phyloP scores from a whole-genome alignment of 2,329 filamentous ascomycete species.

The Colletotrichum camelliae region DNA sequence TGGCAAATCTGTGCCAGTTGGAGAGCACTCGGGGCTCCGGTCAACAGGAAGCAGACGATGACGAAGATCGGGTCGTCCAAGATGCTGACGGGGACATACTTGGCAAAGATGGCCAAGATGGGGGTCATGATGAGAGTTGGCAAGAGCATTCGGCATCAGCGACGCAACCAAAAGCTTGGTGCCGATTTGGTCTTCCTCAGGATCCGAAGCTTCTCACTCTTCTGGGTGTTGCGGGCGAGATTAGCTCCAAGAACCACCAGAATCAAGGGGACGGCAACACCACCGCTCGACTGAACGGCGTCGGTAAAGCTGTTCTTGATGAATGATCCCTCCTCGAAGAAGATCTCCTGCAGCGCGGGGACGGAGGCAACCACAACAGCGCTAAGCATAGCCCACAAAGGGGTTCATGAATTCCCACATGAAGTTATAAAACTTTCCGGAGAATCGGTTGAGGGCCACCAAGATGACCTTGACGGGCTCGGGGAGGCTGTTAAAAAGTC shows the following conservation, averaged over 20 bases:
- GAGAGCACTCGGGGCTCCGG: constrained; percentile 89
- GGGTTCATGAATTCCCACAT: constrained; percentile 98
- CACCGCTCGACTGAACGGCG: constrained; percentile 82
- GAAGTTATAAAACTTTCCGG: constrained; percentile 62
- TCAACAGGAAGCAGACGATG: constrained; percentile 95
- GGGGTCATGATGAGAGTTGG: constrained; percentile 94
- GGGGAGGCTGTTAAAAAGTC: constrained; percentile 45
- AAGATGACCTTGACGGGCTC: constrained; percentile 42
- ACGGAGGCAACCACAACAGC: constrained; percentile 92
- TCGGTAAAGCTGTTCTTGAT: constrained; percentile 91
- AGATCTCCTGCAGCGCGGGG: constrained; percentile 79
- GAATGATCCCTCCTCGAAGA: constrained; percentile 90
- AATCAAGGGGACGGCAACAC: constrained; percentile 93
- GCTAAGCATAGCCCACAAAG: constrained; percentile 93
- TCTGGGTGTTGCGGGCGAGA: constrained; percentile 87
- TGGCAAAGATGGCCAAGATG: constrained; percentile 83
- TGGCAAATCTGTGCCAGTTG: constrained; percentile 98
- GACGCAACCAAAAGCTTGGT: constrained; percentile 85
- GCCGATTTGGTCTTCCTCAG: constrained; percentile 72
- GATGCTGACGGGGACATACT: constrained; percentile 91
- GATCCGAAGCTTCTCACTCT: constrained; percentile 67
- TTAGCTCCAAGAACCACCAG: constrained; percentile 95
- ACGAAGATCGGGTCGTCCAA: constrained; percentile 98
- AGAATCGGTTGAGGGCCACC: constrained; percentile 34
- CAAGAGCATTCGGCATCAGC: constrained; percentile 88